Base-by-base conservation (phyloP, 2,329 filamentous ascomycete genomes). In the Alternaria arbusti region DNA sequence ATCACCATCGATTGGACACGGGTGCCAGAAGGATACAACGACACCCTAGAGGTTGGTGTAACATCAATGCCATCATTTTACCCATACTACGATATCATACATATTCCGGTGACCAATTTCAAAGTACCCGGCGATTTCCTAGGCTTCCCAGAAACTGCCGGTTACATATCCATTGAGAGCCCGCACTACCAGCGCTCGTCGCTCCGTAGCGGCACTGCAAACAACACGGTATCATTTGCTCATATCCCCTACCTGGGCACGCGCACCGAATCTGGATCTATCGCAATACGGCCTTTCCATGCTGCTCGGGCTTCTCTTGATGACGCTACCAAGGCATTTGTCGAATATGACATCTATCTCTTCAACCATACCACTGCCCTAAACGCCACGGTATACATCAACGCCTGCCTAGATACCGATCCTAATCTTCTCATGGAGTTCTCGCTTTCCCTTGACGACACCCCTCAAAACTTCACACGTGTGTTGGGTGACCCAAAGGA, bases 351-450 rank as follows among this genome's bases (percentile, higher is more conserved):
- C 44, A 61, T 72, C 25, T 72, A 71, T 54, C 43, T 70, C 22
- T 69, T 72, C 68, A 60, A 54, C 3, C 47, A 62, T 10, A 59
- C 54, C 3, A 32, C 57, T 15, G 40, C 63, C 6, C 61, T 69
- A n/a, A 76, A 79, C 26, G 74, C 81, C 20, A 78, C 76, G 11
- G 67, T 76, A 6, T 78, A 83, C 3, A 67, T 70, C 36, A 70
- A 64, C 28, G 65, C 64, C 20, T 67, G 59, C 30, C 78, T 87
- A 6, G 85, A 86, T 63, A 82, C 82, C 0, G 81, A 86, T 55
- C 84, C 84, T 0, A 70, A 70, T 4, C 75, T 80, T 5, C 80
- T 76, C 10, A 82, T 87, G 77, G 74, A 76, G 25, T 86, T 83
- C 57, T 83, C 84, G 2, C 69, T 86, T 3, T 78, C 59, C 2